Conservation (phyloP, 2,329 filamentous ascomycete species). For the Neobulgaria alba region DNA sequence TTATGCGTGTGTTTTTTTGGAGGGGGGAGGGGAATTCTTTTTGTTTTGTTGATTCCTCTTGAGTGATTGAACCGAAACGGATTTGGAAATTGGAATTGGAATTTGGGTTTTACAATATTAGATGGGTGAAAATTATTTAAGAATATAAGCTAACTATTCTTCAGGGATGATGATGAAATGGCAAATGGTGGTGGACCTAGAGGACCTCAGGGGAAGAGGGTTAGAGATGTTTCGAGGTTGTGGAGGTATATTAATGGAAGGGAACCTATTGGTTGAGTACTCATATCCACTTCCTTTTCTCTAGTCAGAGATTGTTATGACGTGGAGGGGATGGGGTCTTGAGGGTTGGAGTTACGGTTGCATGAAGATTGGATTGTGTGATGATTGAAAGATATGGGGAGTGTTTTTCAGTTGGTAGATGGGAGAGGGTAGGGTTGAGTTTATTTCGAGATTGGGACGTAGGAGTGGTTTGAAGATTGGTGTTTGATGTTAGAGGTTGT, state of each 20-base stretch:
- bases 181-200: conserved; percentile 1
- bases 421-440: too few species aligned
- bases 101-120: conserved; percentile 10
- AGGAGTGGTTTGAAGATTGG: too few species aligned
- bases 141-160: too few species aligned
- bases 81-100: conserved; percentile 19
- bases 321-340: too few species aligned
- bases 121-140: conserved; percentile 4
- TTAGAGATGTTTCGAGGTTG: conserved; percentile 52
- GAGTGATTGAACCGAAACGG: conserved; percentile 14
- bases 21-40: conserved; percentile 38
- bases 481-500: too few species aligned
- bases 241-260: conserved; percentile 55
- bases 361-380: too few species aligned
- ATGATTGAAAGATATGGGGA: too few species aligned
- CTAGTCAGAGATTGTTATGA: too few species aligned
- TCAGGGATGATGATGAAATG: too few species aligned
- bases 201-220: conserved; percentile 33
- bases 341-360: too few species aligned
- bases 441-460: too few species aligned
- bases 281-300: neutral
- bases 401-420: too few species aligned
- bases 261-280: neutral
- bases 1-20: conserved; percentile 36
- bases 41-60: conserved; percentile 6